Evolutionary conservation across 805 yeast genomes (phyloP).

Genomic region (Candida nonsorbophila): DNA sequence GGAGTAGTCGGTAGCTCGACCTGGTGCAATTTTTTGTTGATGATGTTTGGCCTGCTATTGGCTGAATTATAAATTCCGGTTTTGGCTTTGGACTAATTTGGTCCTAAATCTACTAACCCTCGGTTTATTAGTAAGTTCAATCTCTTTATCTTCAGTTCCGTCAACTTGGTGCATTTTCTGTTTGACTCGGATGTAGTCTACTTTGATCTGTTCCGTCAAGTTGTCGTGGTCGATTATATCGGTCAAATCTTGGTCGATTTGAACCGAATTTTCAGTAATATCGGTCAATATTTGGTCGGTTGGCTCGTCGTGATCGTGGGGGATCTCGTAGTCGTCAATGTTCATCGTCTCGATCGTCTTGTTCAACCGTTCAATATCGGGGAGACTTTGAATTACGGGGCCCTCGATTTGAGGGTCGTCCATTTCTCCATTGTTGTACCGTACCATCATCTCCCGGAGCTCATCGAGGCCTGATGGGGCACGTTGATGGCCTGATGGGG

Average conservation of each 20-base stretch:
- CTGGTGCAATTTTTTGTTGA: too few relatives aligned
- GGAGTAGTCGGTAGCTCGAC: too few relatives aligned
- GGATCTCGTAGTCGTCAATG: slow-evolving; percentile 7
- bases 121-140: too few relatives aligned
- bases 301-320: slow-evolving; percentile 7
- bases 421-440: slow-evolving; percentile 53
- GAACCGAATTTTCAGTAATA: slow-evolving; percentile 17
- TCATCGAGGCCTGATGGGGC: background rate
- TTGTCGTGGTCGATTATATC: slow-evolving; percentile 18
- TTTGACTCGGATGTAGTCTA: slow-evolving; percentile 23
- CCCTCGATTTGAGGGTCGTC: slow-evolving; percentile 56
- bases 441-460: slow-evolving; percentile 42
- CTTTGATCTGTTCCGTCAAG: slow-evolving; percentile 43
- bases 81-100: too few relatives aligned
- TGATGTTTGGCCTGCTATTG: too few relatives aligned
- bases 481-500: too few relatives aligned
- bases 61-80: too few relatives aligned
- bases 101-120: too few relatives aligned
- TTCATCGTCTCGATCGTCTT: slow-evolving; percentile 35
- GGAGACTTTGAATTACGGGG: slow-evolving; percentile 46
- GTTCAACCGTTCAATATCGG: slow-evolving; percentile 52
- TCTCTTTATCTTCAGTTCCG: slow-evolving; percentile 1
- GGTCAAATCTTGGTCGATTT: slow-evolving; percentile 14
- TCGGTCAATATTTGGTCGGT: slow-evolving; percentile 5
- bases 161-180: slow-evolving; percentile 5